phyloP scores from a whole-genome alignment of 208 protist genomes.

The Leishmania lainsoni region DNA sequence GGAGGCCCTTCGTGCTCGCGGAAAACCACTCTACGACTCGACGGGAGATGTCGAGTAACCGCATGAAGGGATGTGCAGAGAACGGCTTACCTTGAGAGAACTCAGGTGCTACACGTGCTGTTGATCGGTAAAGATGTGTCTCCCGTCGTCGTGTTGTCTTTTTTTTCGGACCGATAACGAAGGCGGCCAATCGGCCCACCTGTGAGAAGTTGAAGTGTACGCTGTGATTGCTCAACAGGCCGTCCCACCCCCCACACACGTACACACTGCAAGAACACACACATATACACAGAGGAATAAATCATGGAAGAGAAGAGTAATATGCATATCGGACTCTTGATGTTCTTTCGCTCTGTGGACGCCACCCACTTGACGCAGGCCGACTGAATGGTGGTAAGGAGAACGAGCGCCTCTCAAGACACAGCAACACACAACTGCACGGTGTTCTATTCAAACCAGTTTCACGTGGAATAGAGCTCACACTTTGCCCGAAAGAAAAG shows the following conservation, averaged over 20 bases:
- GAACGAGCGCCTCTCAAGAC: no score
- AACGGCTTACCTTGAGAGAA: background rate
- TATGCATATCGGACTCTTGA: background rate
- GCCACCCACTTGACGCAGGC: background rate
- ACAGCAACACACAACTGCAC: background rate
- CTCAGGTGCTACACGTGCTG: background rate
- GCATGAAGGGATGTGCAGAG: background rate
- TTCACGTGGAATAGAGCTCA: background rate
- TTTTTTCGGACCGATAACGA: background rate
- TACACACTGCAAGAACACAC: background rate
- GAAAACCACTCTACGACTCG: slow-evolving; percentile 75
- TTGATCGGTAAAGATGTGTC: background rate
- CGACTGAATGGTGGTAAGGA: no score
- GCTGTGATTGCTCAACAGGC: background rate
- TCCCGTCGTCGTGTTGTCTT: background rate
- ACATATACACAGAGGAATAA: background rate
- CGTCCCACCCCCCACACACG: background rate
- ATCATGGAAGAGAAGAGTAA: background rate
- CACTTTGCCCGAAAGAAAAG: background rate
- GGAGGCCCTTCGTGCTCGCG: slow-evolving; percentile 69
- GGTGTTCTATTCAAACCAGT: background rate
- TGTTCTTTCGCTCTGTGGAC: background rate
- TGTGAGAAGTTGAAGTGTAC: background rate
- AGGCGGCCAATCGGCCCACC: background rate
- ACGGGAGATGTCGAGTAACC: slow-evolving; percentile 58